Evolutionary conservation across 108 stramenopile species (phyloP).

Genomic region (Stephanodiscus triporus): DNA sequence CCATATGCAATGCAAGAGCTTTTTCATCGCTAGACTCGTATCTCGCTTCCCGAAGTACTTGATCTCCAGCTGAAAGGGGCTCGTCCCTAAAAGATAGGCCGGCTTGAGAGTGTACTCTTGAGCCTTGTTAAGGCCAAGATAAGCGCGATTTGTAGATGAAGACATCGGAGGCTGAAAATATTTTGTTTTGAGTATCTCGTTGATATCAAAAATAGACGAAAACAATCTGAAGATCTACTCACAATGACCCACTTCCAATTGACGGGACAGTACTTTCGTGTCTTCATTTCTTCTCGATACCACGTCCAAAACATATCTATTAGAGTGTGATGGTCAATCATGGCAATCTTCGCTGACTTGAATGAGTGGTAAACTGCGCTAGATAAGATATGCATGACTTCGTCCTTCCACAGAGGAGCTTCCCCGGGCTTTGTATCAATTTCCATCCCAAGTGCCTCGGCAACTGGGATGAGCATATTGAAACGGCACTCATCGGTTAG

Average conservation of each 20-base stretch:
- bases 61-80: conserved; percentile 9
- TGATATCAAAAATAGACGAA: no score
- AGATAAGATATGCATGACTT: conserved; percentile 15
- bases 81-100: conserved; percentile 17
- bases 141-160: conserved; percentile 19
- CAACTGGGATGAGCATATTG: conserved; percentile 27
- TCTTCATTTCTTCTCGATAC: conserved; percentile 25
- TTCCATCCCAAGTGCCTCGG: conserved; percentile 19
- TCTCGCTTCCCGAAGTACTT: conserved; percentile 14
- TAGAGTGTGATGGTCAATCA: conserved; percentile 45
- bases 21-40: neutral
- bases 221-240: no score
- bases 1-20: neutral
- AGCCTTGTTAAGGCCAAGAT: conserved; percentile 30
- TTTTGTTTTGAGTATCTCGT: no score
- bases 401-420: conserved; percentile 23
- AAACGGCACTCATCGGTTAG: conserved; percentile 29
- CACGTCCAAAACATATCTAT: conserved; percentile 34
- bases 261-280: conserved; percentile 22
- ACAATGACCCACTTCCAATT: conserved; percentile 29
- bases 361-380: conserved; percentile 43
- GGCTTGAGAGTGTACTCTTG: conserved; percentile 32
- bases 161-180: conserved; percentile 19
- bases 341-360: conserved; percentile 18
- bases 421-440: conserved; percentile 9